Conservation (phyloP, 768 basidiomycete genomes). For the Leccinum variicolor region DNA sequence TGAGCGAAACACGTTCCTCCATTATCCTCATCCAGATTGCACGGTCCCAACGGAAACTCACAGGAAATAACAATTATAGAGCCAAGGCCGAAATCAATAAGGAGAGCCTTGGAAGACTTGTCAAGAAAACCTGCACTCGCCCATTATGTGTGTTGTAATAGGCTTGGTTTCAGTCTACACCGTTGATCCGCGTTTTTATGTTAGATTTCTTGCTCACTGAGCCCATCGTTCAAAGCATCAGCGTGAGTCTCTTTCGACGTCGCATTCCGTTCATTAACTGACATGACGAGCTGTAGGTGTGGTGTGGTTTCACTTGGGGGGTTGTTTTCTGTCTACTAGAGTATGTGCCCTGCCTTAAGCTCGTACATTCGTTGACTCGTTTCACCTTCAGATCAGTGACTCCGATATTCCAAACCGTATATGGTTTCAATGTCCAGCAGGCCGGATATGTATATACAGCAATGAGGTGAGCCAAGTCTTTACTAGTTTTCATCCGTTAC, state of each 20-base stretch:
- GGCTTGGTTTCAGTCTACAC: background rate
- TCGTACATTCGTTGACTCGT: background rate
- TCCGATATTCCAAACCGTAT: constrained; percentile 52
- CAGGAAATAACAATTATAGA: constrained; percentile 57
- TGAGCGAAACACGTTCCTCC: constrained; percentile 73
- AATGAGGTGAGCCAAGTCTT: constrained; percentile 39
- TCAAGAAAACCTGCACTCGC: constrained; percentile 65
- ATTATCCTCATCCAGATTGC: constrained; percentile 72
- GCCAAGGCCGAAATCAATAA: constrained; percentile 62
- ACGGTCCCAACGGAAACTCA: constrained; percentile 56
- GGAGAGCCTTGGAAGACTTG: constrained; percentile 49
- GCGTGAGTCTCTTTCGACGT: constrained; percentile 38
- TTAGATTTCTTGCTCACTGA: constrained; percentile 39
- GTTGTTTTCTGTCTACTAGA: constrained; percentile 64
- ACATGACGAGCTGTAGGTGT: constrained; percentile 39
- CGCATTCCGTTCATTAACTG: background rate
- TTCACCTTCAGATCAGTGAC: constrained; percentile 42
- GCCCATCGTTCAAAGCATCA: constrained; percentile 70
- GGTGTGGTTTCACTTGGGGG: constrained; percentile 74
- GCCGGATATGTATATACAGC: constrained; percentile 54
- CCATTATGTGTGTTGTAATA: constrained; percentile 54
- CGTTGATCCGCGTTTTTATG: background rate
- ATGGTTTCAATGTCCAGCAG: constrained; percentile 57
- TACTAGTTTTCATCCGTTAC: background rate
- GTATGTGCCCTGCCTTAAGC: constrained; percentile 28